Evolutionary conservation across 2,329 filamentous ascomycete genomes (phyloP).

Genomic region (Ceratocystiopsis minuta): DNA sequence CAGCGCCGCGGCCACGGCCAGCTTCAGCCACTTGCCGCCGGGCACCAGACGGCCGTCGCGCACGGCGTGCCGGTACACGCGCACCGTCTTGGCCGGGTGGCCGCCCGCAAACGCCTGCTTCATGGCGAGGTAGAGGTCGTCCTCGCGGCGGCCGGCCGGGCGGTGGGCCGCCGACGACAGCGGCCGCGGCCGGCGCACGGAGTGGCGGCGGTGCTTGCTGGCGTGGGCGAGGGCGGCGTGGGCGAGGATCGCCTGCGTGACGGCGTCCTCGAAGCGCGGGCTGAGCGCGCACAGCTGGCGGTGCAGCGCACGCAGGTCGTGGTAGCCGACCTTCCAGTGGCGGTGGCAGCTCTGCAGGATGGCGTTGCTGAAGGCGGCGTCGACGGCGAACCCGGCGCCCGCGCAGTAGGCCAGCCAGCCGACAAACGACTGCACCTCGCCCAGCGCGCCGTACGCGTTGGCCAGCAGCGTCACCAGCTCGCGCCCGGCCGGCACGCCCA

Average conservation of each 20-base stretch:
- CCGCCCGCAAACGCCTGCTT: constrained; percentile 18
- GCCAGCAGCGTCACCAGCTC: constrained; percentile 24
- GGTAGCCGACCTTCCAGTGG: constrained; percentile 20
- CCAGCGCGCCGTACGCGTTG: constrained; percentile 22
- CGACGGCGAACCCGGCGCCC: constrained; percentile 17
- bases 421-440: constrained; percentile 20
- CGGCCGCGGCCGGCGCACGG: constrained; percentile 12
- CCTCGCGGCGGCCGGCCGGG: constrained; percentile 9
- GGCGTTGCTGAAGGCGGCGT: constrained; percentile 21
- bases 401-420: constrained; percentile 24
- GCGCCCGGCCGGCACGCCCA: constrained; percentile 18
- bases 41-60: constrained; percentile 17
- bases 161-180: constrained; percentile 9
- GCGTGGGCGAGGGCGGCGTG: constrained; percentile 18
- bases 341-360: constrained; percentile 20
- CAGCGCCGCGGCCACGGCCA: constrained; percentile 28
- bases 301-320: constrained; percentile 18
- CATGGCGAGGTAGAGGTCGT: constrained; percentile 22
- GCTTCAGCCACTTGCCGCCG: constrained; percentile 24
- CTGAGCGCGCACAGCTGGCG: constrained; percentile 16
- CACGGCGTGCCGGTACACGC: constrained; percentile 21
- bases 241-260: constrained; percentile 22
- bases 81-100: constrained; percentile 17
- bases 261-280: constrained; percentile 17
- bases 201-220: constrained; percentile 7